phyloP scores from a whole-genome alignment of 192 early-diverging fungal species.

The Spizellomyces punctatus region DNA sequence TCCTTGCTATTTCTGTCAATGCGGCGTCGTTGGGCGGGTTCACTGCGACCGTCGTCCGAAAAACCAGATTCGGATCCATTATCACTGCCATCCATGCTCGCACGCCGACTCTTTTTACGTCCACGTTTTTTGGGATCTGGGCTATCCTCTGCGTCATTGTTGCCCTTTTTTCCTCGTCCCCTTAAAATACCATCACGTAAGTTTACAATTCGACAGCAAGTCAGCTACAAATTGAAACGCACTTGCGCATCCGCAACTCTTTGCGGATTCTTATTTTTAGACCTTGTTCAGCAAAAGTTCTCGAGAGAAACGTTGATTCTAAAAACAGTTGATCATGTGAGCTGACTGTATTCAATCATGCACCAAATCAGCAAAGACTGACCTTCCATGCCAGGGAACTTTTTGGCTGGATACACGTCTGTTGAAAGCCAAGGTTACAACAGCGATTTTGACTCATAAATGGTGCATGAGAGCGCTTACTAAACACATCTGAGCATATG shows the following conservation, averaged over 20 bases:
- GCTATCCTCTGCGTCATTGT: slow-evolving; percentile 15
- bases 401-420: slow-evolving; percentile 89
- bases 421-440: too few species aligned
- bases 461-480: not conserved
- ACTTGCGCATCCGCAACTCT: slow-evolving; percentile 60
- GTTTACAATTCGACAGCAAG: not conserved
- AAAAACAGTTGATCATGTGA: too few species aligned
- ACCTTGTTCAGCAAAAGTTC: slow-evolving; percentile 95
- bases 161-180: slow-evolving; percentile 20
- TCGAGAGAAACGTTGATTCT: slow-evolving; percentile 85
- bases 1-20: slow-evolving; percentile 7
- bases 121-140: slow-evolving; percentile 23
- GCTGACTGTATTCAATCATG: not conserved
- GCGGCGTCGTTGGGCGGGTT: slow-evolving; percentile 14
- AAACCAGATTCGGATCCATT: slow-evolving; percentile 24
- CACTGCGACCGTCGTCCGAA: slow-evolving; percentile 20
- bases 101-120: slow-evolving; percentile 28
- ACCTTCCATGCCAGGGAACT: slow-evolving; percentile 94
- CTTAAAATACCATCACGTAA: not conserved
- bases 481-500: slow-evolving; percentile 80
- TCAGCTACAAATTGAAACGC: not conserved
- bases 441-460: too few species aligned
- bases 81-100: slow-evolving; percentile 19
- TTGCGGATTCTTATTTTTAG: slow-evolving; percentile 93
- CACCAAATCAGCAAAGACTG: not conserved